Evolutionary conservation across 2,329 filamentous ascomycete genomes (phyloP).

Genomic region (Paraphaeosphaeria minitans): DNA sequence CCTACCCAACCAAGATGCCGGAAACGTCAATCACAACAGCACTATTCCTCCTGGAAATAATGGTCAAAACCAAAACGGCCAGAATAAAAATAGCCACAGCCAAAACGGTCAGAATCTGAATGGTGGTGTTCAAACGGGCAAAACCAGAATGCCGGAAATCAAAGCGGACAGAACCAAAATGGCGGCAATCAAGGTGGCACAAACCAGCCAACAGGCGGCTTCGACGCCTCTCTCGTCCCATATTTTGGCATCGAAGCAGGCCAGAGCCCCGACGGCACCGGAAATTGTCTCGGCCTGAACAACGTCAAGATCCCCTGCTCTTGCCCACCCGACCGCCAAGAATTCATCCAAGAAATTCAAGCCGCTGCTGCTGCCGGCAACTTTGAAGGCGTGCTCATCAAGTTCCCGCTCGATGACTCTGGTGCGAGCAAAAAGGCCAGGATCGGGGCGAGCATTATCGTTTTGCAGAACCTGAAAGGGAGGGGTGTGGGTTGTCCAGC

Average conservation of each 20-base stretch:
- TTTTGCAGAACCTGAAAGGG: slow-evolving; percentile 20
- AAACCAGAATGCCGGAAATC: background rate
- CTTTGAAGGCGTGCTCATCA: slow-evolving; percentile 12
- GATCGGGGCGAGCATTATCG: slow-evolving; percentile 16
- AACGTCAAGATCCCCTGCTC: slow-evolving; percentile 17
- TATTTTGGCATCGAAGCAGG: slow-evolving; percentile 19
- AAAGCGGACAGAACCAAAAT: background rate
- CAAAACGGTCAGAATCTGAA: background rate
- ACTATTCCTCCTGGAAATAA: background rate
- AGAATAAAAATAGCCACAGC: background rate
- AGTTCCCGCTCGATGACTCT: slow-evolving; percentile 15
- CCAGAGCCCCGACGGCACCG: slow-evolving; percentile 14
- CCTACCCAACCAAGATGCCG: background rate
- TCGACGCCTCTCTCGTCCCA: slow-evolving; percentile 20
- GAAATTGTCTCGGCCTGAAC: slow-evolving; percentile 19
- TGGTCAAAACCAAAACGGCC: background rate
- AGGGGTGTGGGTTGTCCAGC: slow-evolving; percentile 21
- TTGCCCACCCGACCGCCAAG: slow-evolving; percentile 19
- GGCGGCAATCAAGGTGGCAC: background rate
- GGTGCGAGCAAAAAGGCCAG: slow-evolving; percentile 11
- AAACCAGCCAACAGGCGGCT: background rate
- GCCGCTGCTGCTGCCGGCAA: slow-evolving; percentile 15
- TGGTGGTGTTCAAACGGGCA: no score
- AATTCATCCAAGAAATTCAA: slow-evolving; percentile 17
- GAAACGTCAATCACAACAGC: background rate